Base-by-base conservation (phyloP, 2,329 filamentous ascomycete genomes). In the Xylariaceae sp. region DNA sequence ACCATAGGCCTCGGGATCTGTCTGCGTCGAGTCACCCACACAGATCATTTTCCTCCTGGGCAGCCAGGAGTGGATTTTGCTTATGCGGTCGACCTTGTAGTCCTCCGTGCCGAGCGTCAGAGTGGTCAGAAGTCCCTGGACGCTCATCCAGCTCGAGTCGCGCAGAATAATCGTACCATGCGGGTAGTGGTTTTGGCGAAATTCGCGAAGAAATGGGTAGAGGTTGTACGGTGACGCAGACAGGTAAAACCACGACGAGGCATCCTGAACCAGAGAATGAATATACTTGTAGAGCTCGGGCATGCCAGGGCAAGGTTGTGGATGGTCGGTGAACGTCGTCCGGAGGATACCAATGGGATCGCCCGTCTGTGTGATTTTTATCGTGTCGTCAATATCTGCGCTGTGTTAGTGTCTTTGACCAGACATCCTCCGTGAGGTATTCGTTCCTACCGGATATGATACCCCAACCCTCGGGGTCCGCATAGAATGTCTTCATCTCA, bases 171-270 rank as follows among this genome's bases (percentile, higher is more conserved):
- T 80, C 20, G 91, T 91, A 9, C 93, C 93, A 2, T 81, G 81
- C 0, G 88, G 89, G 67, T 87, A 97, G 71, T 88, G 75, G 1
- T 78, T 69, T 48, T 86, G 75, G 29, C 91, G 80, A 73, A 97
- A 97, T 1, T 79, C 71, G 50, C 82, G 86, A 20, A 97, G 80
- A 72, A 97, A 94, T 0, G 90, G 88, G 67, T 97, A 97, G 8
- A 97, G 82, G 64, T 95, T 96, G 77, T 97, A 97, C 0, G 93
- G 93, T 0, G 92, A 96, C 0, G 93, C 92, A 0, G 91, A 95
- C 40, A 97, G 82, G 72, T 97, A 97, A 77, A 96, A 96, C 81
- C 90, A 96, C 0, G 91, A 83, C 1, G 91, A 87, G 7, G 80
- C 77, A 7, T 80, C 67, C 1, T 78, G 75, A 20, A 86, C 65